Base-by-base conservation (phyloP, 192 early-diverging fungal genomes). In the Paraglomus brasilianum region DNA sequence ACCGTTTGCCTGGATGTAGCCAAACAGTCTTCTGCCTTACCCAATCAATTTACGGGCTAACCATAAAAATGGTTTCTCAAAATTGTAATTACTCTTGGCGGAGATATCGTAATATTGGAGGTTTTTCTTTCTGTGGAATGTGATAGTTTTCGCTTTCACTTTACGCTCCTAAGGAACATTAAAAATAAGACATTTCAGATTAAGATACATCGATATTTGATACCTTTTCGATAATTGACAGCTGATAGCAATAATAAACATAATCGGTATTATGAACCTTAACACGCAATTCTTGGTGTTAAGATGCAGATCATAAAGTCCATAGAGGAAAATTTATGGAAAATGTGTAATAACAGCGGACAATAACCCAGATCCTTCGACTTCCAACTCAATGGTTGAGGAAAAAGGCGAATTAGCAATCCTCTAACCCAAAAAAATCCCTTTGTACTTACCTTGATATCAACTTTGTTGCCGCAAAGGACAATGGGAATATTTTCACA, bases 1-100 rank as follows among this genome's bases (percentile, higher is more conserved):
- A n/a, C n/a, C n/a, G n/a, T n/a, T n/a, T n/a, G n/a, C n/a, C n/a
- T n/a, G n/a, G n/a, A n/a, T n/a, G n/a, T n/a, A n/a, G n/a, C n/a
- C n/a, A n/a, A n/a, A n/a, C n/a, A n/a, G n/a, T n/a, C n/a, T n/a
- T n/a, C n/a, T 44, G 14, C 19, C 79, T 40, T 76, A 87, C 84
- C 78, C 97, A 68, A 91, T 83, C 67, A 99, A 86, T 90, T 98
- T 98, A 72, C 97, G 89, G 24, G 95, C 96, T 69, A 99, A 91
- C 96, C 96, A 99, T 73, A 99, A 86, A 93, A 98, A 98, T 64
- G 97, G 97, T 92, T 99, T 99, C 86, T 99, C 97, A 78, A 98
- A 98, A 89, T 98, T 99, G 88, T 98, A 99, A 90, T 99, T 99
- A 79, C 86, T 88, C 89, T 99, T 99, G 76, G 97, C 97, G 63